Evolutionary conservation across 352 stramenopile species (phyloP).

Genomic region (Aphanomyces astaci): DNA sequence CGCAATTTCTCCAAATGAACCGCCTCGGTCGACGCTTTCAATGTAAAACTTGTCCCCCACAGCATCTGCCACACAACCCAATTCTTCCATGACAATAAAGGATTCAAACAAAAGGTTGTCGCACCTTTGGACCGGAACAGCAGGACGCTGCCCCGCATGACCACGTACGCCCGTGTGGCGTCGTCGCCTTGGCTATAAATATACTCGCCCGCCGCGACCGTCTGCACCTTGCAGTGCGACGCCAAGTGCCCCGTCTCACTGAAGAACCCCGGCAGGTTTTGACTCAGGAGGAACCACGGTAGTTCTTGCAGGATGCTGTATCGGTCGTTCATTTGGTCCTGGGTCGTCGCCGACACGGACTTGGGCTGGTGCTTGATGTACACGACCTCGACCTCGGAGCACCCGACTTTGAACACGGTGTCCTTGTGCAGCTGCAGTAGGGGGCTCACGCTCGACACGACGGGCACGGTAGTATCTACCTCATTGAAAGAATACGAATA

Average conservation of each 20-base stretch:
- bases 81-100: too few relatives aligned
- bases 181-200: conserved; percentile 16
- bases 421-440: neutral
- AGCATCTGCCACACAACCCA: neutral
- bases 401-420: conserved; percentile 4
- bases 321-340: conserved; percentile 13
- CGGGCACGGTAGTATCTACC: neutral
- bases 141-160: conserved; percentile 4
- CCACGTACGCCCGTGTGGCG: neutral
- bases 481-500: neutral
- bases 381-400: conserved; percentile 18
- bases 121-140: conserved; percentile 2
- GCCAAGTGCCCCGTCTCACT: conserved; percentile 4
- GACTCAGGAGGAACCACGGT: conserved; percentile 11
- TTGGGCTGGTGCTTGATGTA: neutral
- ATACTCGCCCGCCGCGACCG: neutral
- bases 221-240: neutral
- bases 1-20: neutral
- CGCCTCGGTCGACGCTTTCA: neutral
- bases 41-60: neutral
- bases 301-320: neutral
- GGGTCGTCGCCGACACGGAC: neutral
- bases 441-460: neutral
- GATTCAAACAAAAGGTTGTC: too few relatives aligned
- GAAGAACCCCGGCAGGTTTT: neutral